A percentile compares a stretch with the other conserved stretches of the same genome.
These are phyloP conservation scores for Salmacisia buchloeana DNA, from an alignment of 1,284 basidiomycete species.

Conservation along the genomic window DNA sequence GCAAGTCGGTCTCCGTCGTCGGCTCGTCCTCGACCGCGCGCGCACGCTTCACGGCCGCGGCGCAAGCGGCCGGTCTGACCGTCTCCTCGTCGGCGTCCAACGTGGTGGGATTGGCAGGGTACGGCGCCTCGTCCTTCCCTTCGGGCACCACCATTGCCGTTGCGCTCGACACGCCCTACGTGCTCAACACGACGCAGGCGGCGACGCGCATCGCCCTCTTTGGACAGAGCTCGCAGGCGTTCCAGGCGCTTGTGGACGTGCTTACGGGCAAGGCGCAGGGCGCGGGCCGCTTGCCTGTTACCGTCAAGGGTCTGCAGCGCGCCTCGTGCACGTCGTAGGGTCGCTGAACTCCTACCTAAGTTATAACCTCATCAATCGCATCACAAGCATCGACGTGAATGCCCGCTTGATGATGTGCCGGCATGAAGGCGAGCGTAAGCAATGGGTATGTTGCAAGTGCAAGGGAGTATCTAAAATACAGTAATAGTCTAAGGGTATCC, in stretches of 20 bases:
- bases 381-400: too few relatives aligned
- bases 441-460: too few relatives aligned
- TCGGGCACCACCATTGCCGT: background rate
- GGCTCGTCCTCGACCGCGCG: background rate
- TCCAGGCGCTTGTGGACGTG: background rate
- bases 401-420: too few relatives aligned
- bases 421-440: too few relatives aligned
- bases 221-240: background rate
- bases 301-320: background rate
- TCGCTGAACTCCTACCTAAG: too few relatives aligned
- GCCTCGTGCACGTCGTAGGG: background rate
- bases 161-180: background rate
- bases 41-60: background rate
- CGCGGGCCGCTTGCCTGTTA: background rate
- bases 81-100: background rate
- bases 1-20: background rate
- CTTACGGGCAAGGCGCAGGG: background rate
- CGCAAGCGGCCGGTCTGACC: background rate
- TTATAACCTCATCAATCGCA: too few relatives aligned
- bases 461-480: too few relatives aligned
- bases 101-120: background rate
- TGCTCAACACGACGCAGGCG: background rate
- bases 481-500: too few relatives aligned
- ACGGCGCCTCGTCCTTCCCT: background rate
- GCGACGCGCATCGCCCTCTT: background rate